Conservation (phyloP, 345 rosid genomes). For the Tarenaya hassleriana region DNA sequence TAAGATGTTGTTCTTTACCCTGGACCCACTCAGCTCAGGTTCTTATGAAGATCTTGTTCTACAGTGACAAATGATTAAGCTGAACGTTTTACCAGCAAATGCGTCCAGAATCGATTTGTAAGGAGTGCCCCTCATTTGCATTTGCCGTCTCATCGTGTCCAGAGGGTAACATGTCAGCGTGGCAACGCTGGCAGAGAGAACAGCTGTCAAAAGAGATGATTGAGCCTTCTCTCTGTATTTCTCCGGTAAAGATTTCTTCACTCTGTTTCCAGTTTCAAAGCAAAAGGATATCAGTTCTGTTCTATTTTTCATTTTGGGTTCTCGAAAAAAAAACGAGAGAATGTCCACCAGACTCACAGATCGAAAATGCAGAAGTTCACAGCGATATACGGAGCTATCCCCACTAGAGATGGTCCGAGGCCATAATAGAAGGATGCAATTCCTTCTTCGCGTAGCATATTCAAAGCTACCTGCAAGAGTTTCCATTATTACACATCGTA, state of each 20-base stretch:
- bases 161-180: constrained; percentile 92
- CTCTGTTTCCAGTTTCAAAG: constrained; percentile 55
- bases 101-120: constrained; percentile 86
- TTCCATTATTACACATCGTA: no score
- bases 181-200: constrained; percentile 75
- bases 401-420: constrained; percentile 87
- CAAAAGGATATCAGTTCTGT: neutral
- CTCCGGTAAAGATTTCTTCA: constrained; percentile 89
- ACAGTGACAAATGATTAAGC: neutral
- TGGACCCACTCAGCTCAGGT: neutral
- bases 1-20: no score
- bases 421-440: constrained; percentile 78
- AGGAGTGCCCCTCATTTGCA: constrained; percentile 92
- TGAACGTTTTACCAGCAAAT: constrained; percentile 45
- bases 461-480: constrained; percentile 83
- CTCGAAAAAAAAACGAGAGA: neutral
- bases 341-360: constrained; percentile 69
- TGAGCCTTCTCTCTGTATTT: constrained; percentile 64
- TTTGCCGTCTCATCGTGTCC: constrained; percentile 93
- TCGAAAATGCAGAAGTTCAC: constrained; percentile 91
- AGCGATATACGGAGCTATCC: constrained; percentile 97
- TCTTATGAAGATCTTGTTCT: neutral
- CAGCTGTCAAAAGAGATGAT: constrained; percentile 75
- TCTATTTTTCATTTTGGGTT: neutral
- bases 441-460: constrained; percentile 95